These are phyloP conservation scores for Schoenoplectus triqueter DNA, from an alignment of 202 grass and related monocot genomes.

Conservation along the genomic window DNA sequence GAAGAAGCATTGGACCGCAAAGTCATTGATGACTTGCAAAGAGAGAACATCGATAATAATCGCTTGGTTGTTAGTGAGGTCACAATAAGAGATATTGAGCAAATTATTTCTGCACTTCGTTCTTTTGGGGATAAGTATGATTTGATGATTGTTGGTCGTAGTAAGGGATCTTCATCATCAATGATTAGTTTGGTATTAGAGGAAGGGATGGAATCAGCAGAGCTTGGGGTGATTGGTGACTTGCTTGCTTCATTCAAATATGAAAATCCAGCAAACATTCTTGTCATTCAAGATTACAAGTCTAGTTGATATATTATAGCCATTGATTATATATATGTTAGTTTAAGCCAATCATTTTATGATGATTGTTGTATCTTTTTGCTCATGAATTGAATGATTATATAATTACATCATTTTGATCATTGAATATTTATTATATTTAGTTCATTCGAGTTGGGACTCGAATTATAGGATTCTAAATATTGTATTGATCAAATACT, in stretches of 20 bases:
- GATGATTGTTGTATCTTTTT: too few species aligned
- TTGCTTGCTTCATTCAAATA: slow-evolving; percentile 45
- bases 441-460: too few species aligned
- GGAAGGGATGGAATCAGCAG: slow-evolving; percentile 41
- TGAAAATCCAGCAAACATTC: slow-evolving; percentile 25
- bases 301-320: not conserved
- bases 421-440: too few species aligned
- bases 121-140: slow-evolving; percentile 30
- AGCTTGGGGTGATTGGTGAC: slow-evolving; percentile 52
- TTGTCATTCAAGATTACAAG: slow-evolving; percentile 42
- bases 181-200: slow-evolving; percentile 13
- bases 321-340: too few species aligned
- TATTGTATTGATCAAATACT: too few species aligned
- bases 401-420: too few species aligned
- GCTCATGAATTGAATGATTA: too few species aligned
- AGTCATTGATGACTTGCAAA: slow-evolving; percentile 36
- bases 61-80: slow-evolving; percentile 37
- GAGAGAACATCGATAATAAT: slow-evolving; percentile 8
- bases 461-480: too few species aligned
- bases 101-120: not conserved
- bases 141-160: slow-evolving; percentile 39
- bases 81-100: not conserved
- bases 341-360: too few species aligned
- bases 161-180: not conserved
- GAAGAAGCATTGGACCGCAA: slow-evolving; percentile 34